Evolutionary conservation across 495 filamentous ascomycete species (phyloP).

Genomic region (Annulohypoxylon bovei): DNA sequence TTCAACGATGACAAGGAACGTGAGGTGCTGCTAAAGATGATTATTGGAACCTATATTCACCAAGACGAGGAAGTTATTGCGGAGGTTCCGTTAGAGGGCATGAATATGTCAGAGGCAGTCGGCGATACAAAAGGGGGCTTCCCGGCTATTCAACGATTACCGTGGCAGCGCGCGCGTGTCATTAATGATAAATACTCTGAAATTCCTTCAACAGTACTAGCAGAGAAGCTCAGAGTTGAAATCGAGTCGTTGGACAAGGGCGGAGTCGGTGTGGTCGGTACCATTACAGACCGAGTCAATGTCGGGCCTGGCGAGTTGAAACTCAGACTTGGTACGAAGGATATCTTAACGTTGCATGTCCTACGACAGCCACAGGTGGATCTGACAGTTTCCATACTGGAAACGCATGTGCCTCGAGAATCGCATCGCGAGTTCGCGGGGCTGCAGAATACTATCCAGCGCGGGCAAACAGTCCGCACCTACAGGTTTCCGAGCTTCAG

Average conservation of each 20-base stretch:
- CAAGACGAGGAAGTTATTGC: slow-evolving; percentile 69
- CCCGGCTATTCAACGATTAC: slow-evolving; percentile 56
- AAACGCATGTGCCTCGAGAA: slow-evolving; percentile 68
- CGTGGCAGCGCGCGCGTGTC: slow-evolving; percentile 59
- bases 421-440: slow-evolving; percentile 62
- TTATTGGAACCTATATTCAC: slow-evolving; percentile 71
- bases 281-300: slow-evolving; percentile 78
- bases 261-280: slow-evolving; percentile 58
- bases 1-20: slow-evolving; percentile 77
- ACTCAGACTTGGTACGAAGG: slow-evolving; percentile 67
- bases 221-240: slow-evolving; percentile 74
- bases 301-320: slow-evolving; percentile 79
- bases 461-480: slow-evolving; percentile 59
- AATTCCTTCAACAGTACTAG: slow-evolving; percentile 68
- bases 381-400: slow-evolving; percentile 72
- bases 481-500: slow-evolving; percentile 61
- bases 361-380: slow-evolving; percentile 73
- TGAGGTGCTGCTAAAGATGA: slow-evolving; percentile 69
- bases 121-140: slow-evolving; percentile 54
- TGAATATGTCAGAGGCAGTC: slow-evolving; percentile 69
- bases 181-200: slow-evolving; percentile 64
- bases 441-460: slow-evolving; percentile 58
- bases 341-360: slow-evolving; percentile 69
- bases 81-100: slow-evolving; percentile 68
- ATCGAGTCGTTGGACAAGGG: slow-evolving; percentile 66